Conservation (phyloP, 805 yeast genomes). For the Lachancea fermentati region DNA sequence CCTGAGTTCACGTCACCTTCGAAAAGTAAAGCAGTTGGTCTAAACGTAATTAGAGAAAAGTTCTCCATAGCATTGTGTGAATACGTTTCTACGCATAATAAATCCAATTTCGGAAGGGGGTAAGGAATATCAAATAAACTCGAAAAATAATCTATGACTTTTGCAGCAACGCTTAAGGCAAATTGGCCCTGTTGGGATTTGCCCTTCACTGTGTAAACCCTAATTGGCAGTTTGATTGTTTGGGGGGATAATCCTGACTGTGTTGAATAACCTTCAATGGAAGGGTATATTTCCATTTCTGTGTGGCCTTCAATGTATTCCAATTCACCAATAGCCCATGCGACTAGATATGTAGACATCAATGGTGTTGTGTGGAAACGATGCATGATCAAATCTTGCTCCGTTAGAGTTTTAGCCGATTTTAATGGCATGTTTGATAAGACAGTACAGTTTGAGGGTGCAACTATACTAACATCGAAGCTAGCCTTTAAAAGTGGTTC, state of each 20-base stretch:
- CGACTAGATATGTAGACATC: conserved; percentile 71
- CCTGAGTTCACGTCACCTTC: conserved; percentile 12
- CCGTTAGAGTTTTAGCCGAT: conserved; percentile 31
- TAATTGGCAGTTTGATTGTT: conserved; percentile 48
- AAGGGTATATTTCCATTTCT: conserved; percentile 25
- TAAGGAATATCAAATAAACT: conserved; percentile 61
- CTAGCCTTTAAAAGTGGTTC: conserved; percentile 68
- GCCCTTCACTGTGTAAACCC: conserved; percentile 56
- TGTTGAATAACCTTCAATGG: conserved; percentile 12
- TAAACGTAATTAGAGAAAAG: conserved; percentile 76
- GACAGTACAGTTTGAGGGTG: conserved; percentile 48
- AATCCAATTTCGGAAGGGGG: conserved; percentile 77
- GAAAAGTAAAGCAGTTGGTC: conserved; percentile 50
- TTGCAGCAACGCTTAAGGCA: conserved; percentile 58
- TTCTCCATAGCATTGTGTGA: conserved; percentile 90
- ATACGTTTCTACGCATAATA: conserved; percentile 66
- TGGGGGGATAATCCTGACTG: conserved; percentile 11
- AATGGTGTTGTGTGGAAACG: conserved; percentile 58
- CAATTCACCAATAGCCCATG: conserved; percentile 66
- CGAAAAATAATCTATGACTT: conserved; percentile 61
- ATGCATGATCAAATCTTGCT: conserved; percentile 40
- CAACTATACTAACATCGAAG: conserved; percentile 51
- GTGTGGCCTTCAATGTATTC: conserved; percentile 50
- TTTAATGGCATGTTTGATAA: conserved; percentile 64
- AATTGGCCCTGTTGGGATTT: conserved; percentile 56